Conservation (phyloP, 768 basidiomycete genomes). For the Galerina sulciceps region DNA sequence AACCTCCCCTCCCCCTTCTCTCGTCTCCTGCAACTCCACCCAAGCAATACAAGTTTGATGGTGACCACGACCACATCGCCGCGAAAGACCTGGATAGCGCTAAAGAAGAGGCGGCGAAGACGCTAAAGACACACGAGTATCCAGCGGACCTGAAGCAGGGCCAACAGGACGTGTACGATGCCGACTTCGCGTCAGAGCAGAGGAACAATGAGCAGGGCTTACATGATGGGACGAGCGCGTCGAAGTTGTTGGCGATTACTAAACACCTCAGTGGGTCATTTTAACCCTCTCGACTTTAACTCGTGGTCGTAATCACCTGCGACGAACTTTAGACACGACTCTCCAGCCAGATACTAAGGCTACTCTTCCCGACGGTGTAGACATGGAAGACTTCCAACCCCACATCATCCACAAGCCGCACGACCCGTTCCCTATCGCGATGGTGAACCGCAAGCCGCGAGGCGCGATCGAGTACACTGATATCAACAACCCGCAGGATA, state of each 20-base stretch:
- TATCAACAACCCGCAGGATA: slow-evolving; percentile 13
- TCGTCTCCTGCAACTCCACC: background rate
- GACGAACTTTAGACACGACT: background rate
- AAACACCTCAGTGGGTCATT: slow-evolving; percentile 8
- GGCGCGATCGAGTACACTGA: slow-evolving; percentile 12
- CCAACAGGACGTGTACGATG: slow-evolving; percentile 5
- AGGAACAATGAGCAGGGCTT: slow-evolving; percentile 4
- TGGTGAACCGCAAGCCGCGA: slow-evolving; percentile 11
- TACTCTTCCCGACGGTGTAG: slow-evolving; percentile 7
- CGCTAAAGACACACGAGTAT: slow-evolving; percentile 5
- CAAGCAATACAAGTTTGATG: slow-evolving; percentile 3
- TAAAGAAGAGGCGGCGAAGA: slow-evolving; percentile 1
- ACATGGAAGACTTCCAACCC: slow-evolving; percentile 10
- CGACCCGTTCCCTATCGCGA: slow-evolving; percentile 10
- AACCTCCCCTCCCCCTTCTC: slow-evolving; percentile 8
- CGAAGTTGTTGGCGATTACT: slow-evolving; percentile 8
- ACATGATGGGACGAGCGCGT: background rate
- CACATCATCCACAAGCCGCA: slow-evolving; percentile 13
- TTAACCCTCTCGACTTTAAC: background rate
- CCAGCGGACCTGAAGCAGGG: slow-evolving; percentile 2
- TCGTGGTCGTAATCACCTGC: background rate
- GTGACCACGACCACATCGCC: slow-evolving; percentile 7
- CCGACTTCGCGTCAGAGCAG: background rate
- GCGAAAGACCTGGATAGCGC: slow-evolving; percentile 4
- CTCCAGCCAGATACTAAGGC: slow-evolving; percentile 9